These are phyloP conservation scores for Fabrea salina DNA, from an alignment of 169 alveolate genomes.

Conservation along the genomic window DNA sequence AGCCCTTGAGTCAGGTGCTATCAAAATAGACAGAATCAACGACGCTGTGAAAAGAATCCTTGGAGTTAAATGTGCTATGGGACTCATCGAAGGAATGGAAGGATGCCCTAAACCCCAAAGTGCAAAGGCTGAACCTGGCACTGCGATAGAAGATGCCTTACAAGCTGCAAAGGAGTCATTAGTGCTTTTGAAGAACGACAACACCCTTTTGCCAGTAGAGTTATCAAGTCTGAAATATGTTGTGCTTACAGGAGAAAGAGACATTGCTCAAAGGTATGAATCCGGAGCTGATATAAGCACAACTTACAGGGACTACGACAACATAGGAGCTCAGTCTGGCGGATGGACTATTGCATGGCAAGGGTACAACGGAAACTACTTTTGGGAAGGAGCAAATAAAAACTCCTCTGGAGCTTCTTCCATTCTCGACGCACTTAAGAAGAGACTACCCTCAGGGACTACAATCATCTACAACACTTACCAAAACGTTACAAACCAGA, in stretches of 20 bases:
- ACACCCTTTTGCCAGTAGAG: conserved; percentile 47
- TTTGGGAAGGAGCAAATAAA: conserved; percentile 36
- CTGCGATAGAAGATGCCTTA: conserved; percentile 28
- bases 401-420: conserved; percentile 29
- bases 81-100: conserved; percentile 15
- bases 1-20: conserved; percentile 17
- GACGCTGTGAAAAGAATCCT: conserved; percentile 54
- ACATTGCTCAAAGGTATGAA: neutral
- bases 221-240: conserved; percentile 28
- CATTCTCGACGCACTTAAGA: conserved; percentile 28
- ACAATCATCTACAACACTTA: conserved; percentile 4
- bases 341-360: conserved; percentile 56
- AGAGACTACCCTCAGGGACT: neutral
- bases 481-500: neutral
- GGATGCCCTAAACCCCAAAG: neutral
- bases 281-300: neutral
- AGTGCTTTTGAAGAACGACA: conserved; percentile 52
- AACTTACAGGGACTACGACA: conserved; percentile 36
- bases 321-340: conserved; percentile 56
- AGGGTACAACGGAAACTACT: conserved; percentile 45
- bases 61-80: conserved; percentile 40
- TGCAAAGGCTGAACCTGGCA: neutral
- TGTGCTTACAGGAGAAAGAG: conserved; percentile 41
- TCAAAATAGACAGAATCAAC: conserved; percentile 36
- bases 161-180: conserved; percentile 49